A percentile compares a stretch with the other conserved stretches of the same genome.
Conservation (phyloP, 2,329 filamentous ascomycete genomes). For the Penicillium sp. region DNA sequence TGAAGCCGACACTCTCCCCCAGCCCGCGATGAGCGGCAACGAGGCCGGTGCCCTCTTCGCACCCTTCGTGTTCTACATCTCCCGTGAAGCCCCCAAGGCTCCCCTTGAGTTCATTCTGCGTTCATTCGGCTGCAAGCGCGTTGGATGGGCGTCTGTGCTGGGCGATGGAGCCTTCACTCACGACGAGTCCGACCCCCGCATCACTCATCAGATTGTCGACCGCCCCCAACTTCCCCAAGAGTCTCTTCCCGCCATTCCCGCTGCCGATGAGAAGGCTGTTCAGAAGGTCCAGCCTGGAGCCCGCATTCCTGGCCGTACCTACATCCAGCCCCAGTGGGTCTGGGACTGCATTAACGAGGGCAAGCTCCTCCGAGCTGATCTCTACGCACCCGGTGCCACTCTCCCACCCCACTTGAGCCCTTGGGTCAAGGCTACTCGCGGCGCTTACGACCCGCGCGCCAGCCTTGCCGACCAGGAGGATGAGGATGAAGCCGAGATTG, state of each 20-base stretch:
- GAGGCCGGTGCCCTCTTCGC: slow-evolving; percentile 71
- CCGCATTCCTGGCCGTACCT: slow-evolving; percentile 80
- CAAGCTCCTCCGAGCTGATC: slow-evolving; percentile 72
- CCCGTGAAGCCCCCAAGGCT: slow-evolving; percentile 82
- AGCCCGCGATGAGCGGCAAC: slow-evolving; percentile 60
- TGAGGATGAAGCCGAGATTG: slow-evolving; percentile 70
- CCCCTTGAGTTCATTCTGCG: slow-evolving; percentile 87
- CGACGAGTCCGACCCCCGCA: slow-evolving; percentile 74
- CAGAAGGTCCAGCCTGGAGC: slow-evolving; percentile 50
- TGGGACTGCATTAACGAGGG: slow-evolving; percentile 95
- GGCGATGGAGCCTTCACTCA: slow-evolving; percentile 88
- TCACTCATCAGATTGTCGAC: slow-evolving; percentile 95
- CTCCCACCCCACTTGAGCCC: slow-evolving; percentile 91
- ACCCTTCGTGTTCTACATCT: slow-evolving; percentile 83
- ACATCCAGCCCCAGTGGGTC: slow-evolving; percentile 95
- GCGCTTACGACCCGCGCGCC: slow-evolving; percentile 82
- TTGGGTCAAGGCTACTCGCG: slow-evolving; percentile 79
- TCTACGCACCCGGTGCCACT: slow-evolving; percentile 81
- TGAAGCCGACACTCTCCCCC: slow-evolving; percentile 75
- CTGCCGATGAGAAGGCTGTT: slow-evolving; percentile 36
- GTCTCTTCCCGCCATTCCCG: slow-evolving; percentile 38
- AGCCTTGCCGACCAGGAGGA: slow-evolving; percentile 79
- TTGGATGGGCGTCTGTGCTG: slow-evolving; percentile 86
- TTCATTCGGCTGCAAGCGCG: slow-evolving; percentile 87
- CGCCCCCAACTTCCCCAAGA: slow-evolving; percentile 63